A percentile compares a stretch with the other conserved stretches of the same genome.
phyloP scores from a whole-genome alignment of 2,329 filamentous ascomycete genomes.

The Arthrocladium fulminans region DNA sequence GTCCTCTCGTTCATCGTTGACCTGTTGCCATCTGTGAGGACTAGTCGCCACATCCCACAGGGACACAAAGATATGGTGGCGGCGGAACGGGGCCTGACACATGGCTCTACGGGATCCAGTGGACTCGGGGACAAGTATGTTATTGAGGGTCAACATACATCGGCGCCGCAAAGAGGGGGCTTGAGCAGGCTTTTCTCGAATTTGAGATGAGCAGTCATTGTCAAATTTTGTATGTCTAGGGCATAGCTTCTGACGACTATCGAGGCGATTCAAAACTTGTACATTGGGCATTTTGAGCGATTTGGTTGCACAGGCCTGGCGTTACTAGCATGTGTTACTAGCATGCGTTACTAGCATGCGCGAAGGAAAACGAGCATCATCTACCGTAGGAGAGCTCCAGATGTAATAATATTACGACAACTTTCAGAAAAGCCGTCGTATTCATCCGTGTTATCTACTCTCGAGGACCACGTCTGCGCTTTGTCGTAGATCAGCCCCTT shows the following conservation, averaged over 20 bases:
- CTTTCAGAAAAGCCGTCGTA: no score
- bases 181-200: slow-evolving; percentile 3
- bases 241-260: no score
- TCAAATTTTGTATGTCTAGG: background rate
- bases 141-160: background rate
- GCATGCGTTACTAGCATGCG: no score
- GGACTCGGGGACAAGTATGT: background rate
- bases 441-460: no score
- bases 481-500: no score
- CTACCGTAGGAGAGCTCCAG: no score
- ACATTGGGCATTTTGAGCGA: no score
- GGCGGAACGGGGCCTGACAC: background rate
- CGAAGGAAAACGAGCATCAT: no score
- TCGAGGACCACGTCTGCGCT: no score
- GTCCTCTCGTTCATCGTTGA: slow-evolving; percentile 80
- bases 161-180: background rate
- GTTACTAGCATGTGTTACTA: no score
- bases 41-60: slow-evolving; percentile 41
- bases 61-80: slow-evolving; percentile 20
- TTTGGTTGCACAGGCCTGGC: no score
- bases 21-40: slow-evolving; percentile 66
- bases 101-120: background rate
- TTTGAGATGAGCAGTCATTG: background rate
- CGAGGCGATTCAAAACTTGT: background rate
- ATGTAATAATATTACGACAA: no score